Evolutionary conservation across 2,329 filamentous ascomycete genomes (phyloP).

Genomic region (Dothistroma pini): DNA sequence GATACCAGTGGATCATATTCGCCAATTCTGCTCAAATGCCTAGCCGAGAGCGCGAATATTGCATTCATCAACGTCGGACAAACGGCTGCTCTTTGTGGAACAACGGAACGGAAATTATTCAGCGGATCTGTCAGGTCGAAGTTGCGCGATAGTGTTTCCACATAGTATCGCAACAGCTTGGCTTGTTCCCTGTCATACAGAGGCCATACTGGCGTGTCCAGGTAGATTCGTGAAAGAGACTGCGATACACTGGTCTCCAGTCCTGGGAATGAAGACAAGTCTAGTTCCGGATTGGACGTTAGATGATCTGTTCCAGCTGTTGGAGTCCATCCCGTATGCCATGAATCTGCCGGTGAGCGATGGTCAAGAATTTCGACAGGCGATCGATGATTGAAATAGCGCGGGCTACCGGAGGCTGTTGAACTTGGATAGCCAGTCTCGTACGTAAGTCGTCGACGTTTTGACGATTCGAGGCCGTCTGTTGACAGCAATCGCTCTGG

Average conservation of each 20-base stretch:
- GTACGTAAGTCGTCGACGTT: conserved; percentile 21
- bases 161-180: conserved; percentile 32
- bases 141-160: conserved; percentile 30
- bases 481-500: conserved; percentile 4
- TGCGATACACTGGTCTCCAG: conserved; percentile 23
- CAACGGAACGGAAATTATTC: conserved; percentile 52
- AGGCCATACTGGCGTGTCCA: conserved; percentile 32
- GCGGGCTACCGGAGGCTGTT: conserved; percentile 10
- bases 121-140: conserved; percentile 35
- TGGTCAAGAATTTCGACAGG: background rate
- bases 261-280: conserved; percentile 12
- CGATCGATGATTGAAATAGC: conserved; percentile 3
- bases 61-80: conserved; percentile 55
- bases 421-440: conserved; percentile 19
- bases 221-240: conserved; percentile 28
- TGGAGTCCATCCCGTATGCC: conserved; percentile 26
- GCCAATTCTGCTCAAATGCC: conserved; percentile 51
- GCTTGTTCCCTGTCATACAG: conserved; percentile 30
- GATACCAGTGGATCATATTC: conserved; percentile 50
- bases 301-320: conserved; percentile 10
- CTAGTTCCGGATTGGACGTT: conserved; percentile 11
- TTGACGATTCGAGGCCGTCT: conserved; percentile 5
- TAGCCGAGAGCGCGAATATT: conserved; percentile 54
- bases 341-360: conserved; percentile 19
- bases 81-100: conserved; percentile 51